Conservation (phyloP, 2,329 filamentous ascomycete species). For the Xylariaceae sp. region DNA sequence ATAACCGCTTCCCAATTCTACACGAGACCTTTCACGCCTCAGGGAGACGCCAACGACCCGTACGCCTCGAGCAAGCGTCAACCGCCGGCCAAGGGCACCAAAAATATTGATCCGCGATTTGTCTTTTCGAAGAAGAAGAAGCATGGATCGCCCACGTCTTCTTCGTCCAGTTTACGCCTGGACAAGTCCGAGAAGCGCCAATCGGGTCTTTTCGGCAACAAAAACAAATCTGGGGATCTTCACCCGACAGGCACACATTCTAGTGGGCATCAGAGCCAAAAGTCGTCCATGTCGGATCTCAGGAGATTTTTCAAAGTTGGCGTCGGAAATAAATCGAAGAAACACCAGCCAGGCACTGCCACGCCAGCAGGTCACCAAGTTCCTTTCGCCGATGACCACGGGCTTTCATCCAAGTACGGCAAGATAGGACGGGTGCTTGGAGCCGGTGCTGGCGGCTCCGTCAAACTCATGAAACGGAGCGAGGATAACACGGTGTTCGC, state of each 20-base stretch:
- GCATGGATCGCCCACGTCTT: constrained; percentile 54
- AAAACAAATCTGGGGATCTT: constrained; percentile 42
- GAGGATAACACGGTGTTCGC: constrained; percentile 93
- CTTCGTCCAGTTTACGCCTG: constrained; percentile 50
- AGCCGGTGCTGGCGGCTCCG: constrained; percentile 90
- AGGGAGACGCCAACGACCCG: constrained; percentile 78
- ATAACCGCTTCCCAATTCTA: constrained; percentile 61
- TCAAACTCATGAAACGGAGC: constrained; percentile 88
- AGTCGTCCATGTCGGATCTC: constrained; percentile 88
- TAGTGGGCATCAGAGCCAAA: constrained; percentile 51
- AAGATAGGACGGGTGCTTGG: constrained; percentile 94
- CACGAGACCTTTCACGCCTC: constrained; percentile 73
- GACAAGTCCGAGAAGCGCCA: constrained; percentile 50
- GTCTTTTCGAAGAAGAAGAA: constrained; percentile 78
- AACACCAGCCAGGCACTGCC: constrained; percentile 61
- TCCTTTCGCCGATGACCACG: constrained; percentile 93
- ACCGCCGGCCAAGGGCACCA: constrained; percentile 63
- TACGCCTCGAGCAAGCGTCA: constrained; percentile 80
- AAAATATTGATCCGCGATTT: constrained; percentile 73
- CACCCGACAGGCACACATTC: constrained; percentile 47
- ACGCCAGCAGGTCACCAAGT: constrained; percentile 59
- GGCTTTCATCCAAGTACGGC: constrained; percentile 85
- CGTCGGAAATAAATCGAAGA: constrained; percentile 66
- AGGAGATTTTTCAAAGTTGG: constrained; percentile 94
- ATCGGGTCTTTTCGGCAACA: constrained; percentile 42